Evolutionary conservation across 169 alveolate genomes (phyloP).

Genomic region (Cryptosporidium xiaoi): DNA sequence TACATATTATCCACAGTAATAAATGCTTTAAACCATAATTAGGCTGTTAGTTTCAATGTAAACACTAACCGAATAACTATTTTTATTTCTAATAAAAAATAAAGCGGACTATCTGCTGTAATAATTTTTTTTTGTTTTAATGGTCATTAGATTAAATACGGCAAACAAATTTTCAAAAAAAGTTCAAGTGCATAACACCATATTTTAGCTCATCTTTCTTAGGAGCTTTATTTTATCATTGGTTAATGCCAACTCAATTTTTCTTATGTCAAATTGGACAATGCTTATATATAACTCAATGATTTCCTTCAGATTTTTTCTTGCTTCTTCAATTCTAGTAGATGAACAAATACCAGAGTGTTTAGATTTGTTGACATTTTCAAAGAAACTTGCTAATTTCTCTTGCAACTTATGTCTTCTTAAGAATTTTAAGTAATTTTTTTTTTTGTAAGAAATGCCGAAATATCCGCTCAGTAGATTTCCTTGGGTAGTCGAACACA

Average conservation of each 20-base stretch:
- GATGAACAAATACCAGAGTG: background rate
- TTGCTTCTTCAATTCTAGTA: constrained; percentile 12
- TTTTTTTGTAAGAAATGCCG: too few relatives aligned
- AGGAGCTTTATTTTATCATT: background rate
- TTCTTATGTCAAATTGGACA: background rate
- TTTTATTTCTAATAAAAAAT: too few relatives aligned
- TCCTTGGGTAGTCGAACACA: too few relatives aligned
- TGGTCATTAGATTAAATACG: too few relatives aligned
- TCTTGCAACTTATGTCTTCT: background rate
- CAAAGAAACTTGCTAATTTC: background rate
- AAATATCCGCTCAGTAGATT: too few relatives aligned
- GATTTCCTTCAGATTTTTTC: background rate
- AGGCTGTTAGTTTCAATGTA: too few relatives aligned
- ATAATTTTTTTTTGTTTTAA: background rate
- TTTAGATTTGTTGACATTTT: background rate
- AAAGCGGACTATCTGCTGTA: background rate
- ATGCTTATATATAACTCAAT: background rate
- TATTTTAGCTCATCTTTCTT: too few relatives aligned
- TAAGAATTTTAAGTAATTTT: background rate
- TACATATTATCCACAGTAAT: too few relatives aligned
- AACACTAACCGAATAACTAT: too few relatives aligned
- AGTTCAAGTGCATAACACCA: background rate
- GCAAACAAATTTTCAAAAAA: background rate
- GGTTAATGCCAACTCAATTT: background rate
- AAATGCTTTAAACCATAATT: too few relatives aligned